These are phyloP conservation scores for Tephrocybe sp. DNA, from an alignment of 768 basidiomycete genomes.

Conservation along the genomic window DNA sequence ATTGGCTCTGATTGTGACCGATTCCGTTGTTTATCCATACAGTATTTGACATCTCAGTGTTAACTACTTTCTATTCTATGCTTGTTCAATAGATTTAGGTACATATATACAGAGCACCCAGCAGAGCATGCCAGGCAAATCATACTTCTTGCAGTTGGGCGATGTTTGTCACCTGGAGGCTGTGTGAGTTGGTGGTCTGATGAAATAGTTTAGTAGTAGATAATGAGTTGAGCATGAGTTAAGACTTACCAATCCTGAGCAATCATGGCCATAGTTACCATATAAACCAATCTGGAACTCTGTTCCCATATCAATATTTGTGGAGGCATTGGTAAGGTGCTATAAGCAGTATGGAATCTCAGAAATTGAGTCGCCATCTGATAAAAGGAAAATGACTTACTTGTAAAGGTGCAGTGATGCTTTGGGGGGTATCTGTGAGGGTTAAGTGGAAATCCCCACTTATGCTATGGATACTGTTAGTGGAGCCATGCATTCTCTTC, in stretches of 20 bases:
- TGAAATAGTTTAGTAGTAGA: not conserved
- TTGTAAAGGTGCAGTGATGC: slow-evolving; percentile 27
- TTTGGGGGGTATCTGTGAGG: slow-evolving; percentile 38
- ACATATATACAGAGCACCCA: not conserved
- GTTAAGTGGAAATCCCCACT: slow-evolving; percentile 41
- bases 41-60: no score
- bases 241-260: slow-evolving; percentile 16
- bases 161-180: slow-evolving; percentile 8
- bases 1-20: no score
- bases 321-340: slow-evolving; percentile 48
- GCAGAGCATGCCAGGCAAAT: not conserved
- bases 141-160: not conserved
- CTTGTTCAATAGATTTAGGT: not conserved
- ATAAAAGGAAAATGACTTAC: slow-evolving; percentile 20
- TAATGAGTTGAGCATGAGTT: not conserved
- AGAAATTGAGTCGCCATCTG: no score
- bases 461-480: slow-evolving; percentile 38
- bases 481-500: slow-evolving; percentile 41
- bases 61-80: no score
- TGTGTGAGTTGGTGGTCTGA: slow-evolving; percentile 9
- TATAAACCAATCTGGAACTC: slow-evolving; percentile 45
- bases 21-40: no score
- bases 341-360: slow-evolving; percentile 12
- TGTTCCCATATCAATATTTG: slow-evolving; percentile 56
- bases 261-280: slow-evolving; percentile 26